Base-by-base conservation (phyloP, 2,329 filamentous ascomycete species). In the Alternaria ventricosa region DNA sequence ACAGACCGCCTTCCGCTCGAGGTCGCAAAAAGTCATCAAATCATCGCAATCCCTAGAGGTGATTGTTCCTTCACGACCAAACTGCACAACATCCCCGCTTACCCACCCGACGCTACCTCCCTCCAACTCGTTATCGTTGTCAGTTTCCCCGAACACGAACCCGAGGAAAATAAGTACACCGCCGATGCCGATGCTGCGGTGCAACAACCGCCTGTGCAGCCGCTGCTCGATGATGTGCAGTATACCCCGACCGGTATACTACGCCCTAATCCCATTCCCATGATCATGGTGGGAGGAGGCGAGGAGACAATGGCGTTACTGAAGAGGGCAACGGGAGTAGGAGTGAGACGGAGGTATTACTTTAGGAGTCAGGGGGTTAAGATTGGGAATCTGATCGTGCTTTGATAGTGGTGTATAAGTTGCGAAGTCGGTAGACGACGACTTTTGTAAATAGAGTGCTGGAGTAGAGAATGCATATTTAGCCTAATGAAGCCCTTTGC, bases 31-130 rank as follows among this genome's bases (percentile, higher is more conserved):
- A 81, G 78, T 1, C 81, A 97, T 80, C 90, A 97, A 55, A 84
- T 98, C 63, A 89, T 99, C 63, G 87, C 97, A 54, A 85, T 98
- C 71, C 89, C 88, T 27, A 89, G 96, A 6, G 95, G 96, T 43
- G 89, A 88, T 1, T 99, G 96, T 82, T 91, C 87, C 23, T 98
- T 98, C 79, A 90, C 88, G 36, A 82, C 90, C 27, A 99, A 99
- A 79, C 82, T 98, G 1, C 85, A 87, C 55, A 94, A 93, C 68
- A 94, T 98, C n/a, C 94, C 95, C 1, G 87, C 88, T 10, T 95
- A 90, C 76, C 85, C 89, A 1, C 89, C 92, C 0, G 83, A 85
- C 0, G 78, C 84, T 0, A 77, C 80, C 4, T 85, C 89, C 1
- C 83, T 98, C 18, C 92, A 97, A 78, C 86, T 98, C 4, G 93